Percentiles rank a stretch among this genome's conserved stretches.
Evolutionary conservation across 2,329 filamentous ascomycete genomes (phyloP).

Genomic region (Fusarium humuli): DNA sequence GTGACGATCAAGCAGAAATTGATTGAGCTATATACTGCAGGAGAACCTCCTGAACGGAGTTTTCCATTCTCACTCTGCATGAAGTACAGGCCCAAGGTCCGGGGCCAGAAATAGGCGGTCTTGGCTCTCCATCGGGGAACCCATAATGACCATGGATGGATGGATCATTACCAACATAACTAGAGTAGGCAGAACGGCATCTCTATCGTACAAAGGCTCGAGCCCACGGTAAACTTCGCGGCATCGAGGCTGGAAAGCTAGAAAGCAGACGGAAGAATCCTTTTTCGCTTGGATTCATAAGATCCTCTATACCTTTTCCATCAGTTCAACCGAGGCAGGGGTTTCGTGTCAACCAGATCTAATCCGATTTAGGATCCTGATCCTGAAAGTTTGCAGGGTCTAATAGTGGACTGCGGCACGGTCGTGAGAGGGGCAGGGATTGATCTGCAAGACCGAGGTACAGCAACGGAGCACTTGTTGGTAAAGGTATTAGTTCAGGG

Average conservation of each 20-base stretch:
- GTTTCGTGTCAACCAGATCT: conserved; percentile 17
- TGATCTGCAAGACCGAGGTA: neutral
- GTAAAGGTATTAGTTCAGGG: neutral
- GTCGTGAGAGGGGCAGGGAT: neutral
- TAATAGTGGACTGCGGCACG: conserved; percentile 6
- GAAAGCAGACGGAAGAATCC: neutral
- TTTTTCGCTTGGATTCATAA: neutral
- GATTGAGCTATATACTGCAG: conserved; percentile 27
- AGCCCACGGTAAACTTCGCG: neutral
- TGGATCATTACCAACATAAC: neutral
- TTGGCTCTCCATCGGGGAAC: neutral
- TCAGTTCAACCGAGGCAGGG: conserved; percentile 6
- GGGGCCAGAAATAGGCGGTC: neutral
- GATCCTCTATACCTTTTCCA: neutral
- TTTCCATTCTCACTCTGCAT: neutral
- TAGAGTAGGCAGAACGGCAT: neutral
- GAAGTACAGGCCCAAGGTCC: neutral
- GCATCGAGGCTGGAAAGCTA: neutral
- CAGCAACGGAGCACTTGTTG: neutral
- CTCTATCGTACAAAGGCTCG: neutral
- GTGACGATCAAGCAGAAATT: conserved; percentile 13
- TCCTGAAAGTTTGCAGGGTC: conserved; percentile 1
- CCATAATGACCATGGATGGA: neutral
- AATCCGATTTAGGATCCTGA: conserved; percentile 26
- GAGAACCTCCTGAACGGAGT: neutral